Evolutionary conservation across 2,329 filamentous ascomycete species (phyloP).

Genomic region (Aspergillus neotritici): DNA sequence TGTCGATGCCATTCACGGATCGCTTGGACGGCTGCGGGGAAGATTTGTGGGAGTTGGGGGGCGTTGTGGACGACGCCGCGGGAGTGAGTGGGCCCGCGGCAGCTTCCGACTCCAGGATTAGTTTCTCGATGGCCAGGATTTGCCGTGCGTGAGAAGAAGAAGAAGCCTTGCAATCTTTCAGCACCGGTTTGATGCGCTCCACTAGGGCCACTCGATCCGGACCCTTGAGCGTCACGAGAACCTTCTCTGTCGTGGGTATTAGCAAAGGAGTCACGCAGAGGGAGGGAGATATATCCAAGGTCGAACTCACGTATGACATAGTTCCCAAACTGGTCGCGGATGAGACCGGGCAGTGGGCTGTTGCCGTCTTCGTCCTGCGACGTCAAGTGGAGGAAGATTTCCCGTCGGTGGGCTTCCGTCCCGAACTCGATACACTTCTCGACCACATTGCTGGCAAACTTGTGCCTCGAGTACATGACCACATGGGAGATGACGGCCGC

Average conservation of each 20-base stretch:
- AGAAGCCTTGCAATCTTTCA: constrained; percentile 57
- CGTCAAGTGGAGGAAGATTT: constrained; percentile 62
- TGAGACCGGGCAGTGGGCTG: constrained; percentile 66
- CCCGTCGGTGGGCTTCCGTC: constrained; percentile 60
- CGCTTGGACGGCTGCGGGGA: constrained; percentile 34
- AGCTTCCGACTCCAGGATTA: constrained; percentile 40
- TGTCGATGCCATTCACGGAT: constrained; percentile 28
- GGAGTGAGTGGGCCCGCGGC: constrained; percentile 20
- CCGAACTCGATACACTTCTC: constrained; percentile 82
- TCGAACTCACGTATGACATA: constrained; percentile 83
- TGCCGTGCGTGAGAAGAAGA: constrained; percentile 64
- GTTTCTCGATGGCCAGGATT: constrained; percentile 57
- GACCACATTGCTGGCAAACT: constrained; percentile 94
- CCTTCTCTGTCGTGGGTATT: constrained; percentile 61
- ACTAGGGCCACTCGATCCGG: constrained; percentile 56
- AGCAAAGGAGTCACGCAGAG: constrained; percentile 17
- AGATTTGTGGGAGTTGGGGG: constrained; percentile 37
- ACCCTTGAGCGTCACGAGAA: constrained; percentile 60
- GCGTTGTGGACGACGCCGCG: constrained; percentile 33
- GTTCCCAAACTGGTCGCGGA: constrained; percentile 89
- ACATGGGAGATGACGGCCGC: constrained; percentile 66
- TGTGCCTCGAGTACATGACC: constrained; percentile 79
- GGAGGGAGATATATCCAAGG: background rate
- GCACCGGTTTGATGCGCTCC: constrained; percentile 58
- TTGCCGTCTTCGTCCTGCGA: constrained; percentile 59